Conservation (phyloP, 2,329 filamentous ascomycete genomes). For the Exutisphaerella laricina region DNA sequence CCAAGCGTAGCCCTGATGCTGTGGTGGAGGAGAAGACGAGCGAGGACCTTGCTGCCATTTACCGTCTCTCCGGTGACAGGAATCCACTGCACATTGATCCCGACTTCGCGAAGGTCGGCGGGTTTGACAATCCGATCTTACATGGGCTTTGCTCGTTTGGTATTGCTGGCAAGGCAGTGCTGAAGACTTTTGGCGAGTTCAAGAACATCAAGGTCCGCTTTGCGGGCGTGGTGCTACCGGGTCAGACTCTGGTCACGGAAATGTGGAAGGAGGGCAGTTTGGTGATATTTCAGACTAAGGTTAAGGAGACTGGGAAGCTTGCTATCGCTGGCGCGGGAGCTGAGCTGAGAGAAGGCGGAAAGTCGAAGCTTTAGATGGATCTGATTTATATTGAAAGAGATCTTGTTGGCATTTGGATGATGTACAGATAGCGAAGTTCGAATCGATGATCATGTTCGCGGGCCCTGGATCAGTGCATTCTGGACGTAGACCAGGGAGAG, state of each 20-base stretch:
- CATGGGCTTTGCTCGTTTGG: constrained; percentile 97
- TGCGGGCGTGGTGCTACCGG: constrained; percentile 75
- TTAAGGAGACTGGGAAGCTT: constrained; percentile 88
- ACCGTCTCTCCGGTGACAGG: constrained; percentile 88
- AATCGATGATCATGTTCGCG: too few species aligned
- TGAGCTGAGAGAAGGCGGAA: constrained; percentile 56
- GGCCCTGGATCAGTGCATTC: too few species aligned
- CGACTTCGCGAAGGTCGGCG: constrained; percentile 86
- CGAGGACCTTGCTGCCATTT: constrained; percentile 87
- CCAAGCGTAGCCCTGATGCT: constrained; percentile 69
- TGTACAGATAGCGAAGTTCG: too few species aligned
- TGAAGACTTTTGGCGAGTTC: constrained; percentile 73
- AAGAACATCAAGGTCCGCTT: constrained; percentile 93
- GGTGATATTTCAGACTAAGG: constrained; percentile 78
- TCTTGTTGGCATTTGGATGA: too few species aligned
- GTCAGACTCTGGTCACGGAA: constrained; percentile 85
- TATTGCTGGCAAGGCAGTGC: constrained; percentile 82
- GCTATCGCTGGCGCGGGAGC: constrained; percentile 76
- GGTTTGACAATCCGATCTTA: constrained; percentile 89
- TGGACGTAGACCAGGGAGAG: too few species aligned
- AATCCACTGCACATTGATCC: constrained; percentile 97
- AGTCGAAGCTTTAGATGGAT: constrained; percentile 45
- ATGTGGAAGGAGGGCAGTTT: constrained; percentile 85
- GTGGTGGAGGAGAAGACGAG: constrained; percentile 81
- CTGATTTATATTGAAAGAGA: too few species aligned